Evolutionary conservation across 1,139 yeast genomes (phyloP).

Genomic region (Saccharomyces hybrid): DNA sequence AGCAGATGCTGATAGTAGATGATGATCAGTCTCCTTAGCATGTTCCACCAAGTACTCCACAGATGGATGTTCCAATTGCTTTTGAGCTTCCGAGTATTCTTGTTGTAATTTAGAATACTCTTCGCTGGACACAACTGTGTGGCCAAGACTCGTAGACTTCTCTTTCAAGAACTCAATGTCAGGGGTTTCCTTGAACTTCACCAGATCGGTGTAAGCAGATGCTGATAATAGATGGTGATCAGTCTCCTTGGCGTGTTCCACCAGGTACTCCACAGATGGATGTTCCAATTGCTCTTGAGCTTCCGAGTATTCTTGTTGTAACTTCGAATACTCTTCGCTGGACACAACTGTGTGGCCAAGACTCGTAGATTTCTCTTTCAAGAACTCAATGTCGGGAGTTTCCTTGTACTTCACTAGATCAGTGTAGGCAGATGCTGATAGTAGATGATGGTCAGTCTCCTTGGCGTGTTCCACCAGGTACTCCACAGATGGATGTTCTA

Average conservation of each 20-base stretch:
- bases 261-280: conserved; percentile 9
- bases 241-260: conserved; percentile 21
- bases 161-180: conserved; percentile 30
- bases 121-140: conserved; percentile 27
- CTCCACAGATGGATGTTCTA: conserved; percentile 8
- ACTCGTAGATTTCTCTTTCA: conserved; percentile 33
- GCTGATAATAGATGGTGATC: not conserved
- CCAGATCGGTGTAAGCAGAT: not conserved
- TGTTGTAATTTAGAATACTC: conserved; percentile 23
- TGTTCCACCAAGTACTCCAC: conserved; percentile 13
- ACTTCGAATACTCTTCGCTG: conserved; percentile 15
- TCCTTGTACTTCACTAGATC: not conserved
- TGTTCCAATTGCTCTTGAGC: conserved; percentile 2
- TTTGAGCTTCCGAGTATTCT: conserved; percentile 6
- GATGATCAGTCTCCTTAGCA: conserved; percentile 1
- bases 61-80: conserved; percentile 19
- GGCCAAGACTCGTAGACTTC: conserved; percentile 32
- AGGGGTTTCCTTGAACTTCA: conserved; percentile 11
- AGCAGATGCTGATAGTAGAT: not conserved
- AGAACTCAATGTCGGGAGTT: conserved; percentile 26
- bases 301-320: conserved; percentile 10
- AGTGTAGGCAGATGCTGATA: not conserved
- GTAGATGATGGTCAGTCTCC: not conserved
- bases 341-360: conserved; percentile 32
- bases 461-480: conserved; percentile 21